Conservation (phyloP, 352 stramenopile species). For the Globisporangium cylindrosporum region DNA sequence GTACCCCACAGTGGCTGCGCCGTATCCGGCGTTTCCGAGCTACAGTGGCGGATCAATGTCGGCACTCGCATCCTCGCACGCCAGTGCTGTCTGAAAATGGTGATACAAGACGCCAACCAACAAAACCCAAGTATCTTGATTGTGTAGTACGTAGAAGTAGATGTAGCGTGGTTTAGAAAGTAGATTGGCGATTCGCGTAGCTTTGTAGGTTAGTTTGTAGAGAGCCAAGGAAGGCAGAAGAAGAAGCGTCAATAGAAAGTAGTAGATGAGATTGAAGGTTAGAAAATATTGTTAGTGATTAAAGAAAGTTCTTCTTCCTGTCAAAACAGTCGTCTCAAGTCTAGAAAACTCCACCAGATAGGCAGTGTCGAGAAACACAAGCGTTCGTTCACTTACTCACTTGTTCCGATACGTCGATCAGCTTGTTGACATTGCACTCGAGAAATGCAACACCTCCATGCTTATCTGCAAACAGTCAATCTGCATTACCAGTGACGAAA, state of each 20-base stretch:
- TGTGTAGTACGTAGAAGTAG: background rate
- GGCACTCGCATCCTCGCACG: slow-evolving; percentile 14
- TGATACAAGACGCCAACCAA: background rate
- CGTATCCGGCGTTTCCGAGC: slow-evolving; percentile 13
- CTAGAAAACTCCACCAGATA: too few species aligned
- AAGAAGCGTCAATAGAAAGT: background rate
- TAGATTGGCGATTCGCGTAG: background rate
- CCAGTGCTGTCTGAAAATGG: slow-evolving; percentile 15
- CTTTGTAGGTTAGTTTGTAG: background rate
- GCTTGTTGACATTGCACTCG: too few species aligned
- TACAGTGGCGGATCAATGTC: slow-evolving; percentile 14
- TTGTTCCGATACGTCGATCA: too few species aligned
- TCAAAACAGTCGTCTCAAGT: too few species aligned
- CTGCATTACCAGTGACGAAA: too few species aligned
- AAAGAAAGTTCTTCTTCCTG: too few species aligned
- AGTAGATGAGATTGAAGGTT: background rate
- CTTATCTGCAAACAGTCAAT: too few species aligned
- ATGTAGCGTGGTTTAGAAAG: background rate
- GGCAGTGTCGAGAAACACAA: too few species aligned
- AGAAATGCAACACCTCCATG: too few species aligned
- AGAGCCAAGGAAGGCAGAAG: background rate
- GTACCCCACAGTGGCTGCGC: slow-evolving; percentile 10
- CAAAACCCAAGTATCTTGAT: background rate
- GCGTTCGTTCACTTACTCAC: too few species aligned
- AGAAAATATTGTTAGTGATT: background rate